Percentiles rank a stretch among this genome's conserved stretches.
Conservation (phyloP, 2,329 filamentous ascomycete species). For the Microdochium paspali region DNA sequence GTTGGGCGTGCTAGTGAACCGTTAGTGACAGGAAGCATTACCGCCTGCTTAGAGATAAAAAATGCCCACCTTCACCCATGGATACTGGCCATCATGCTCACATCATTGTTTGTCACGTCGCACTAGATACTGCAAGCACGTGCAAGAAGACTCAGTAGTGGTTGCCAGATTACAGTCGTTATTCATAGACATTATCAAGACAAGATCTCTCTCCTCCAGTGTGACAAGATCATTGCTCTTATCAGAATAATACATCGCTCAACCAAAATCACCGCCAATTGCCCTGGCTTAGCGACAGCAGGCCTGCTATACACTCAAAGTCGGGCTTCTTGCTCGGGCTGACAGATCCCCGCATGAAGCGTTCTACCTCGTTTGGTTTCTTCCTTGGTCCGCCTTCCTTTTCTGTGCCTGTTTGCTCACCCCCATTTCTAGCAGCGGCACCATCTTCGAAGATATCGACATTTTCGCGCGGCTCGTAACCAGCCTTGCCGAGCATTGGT, state of each 20-base stretch:
- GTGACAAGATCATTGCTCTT: background rate
- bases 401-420: background rate
- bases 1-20: no score
- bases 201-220: no score
- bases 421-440: constrained; percentile 11
- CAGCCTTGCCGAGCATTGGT: constrained; percentile 16
- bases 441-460: constrained; percentile 46
- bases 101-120: no score
- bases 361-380: constrained; percentile 49
- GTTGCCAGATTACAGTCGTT: no score
- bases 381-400: background rate
- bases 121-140: no score
- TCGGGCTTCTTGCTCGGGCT: constrained; percentile 69
- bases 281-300: constrained; percentile 84
- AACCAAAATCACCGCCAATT: constrained; percentile 75
- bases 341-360: constrained; percentile 60
- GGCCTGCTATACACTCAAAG: constrained; percentile 80
- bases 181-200: no score
- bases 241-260: background rate
- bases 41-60: no score
- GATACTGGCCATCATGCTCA: no score
- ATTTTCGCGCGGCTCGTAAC: constrained; percentile 15
- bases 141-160: no score
- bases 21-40: no score
- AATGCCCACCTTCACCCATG: no score